These are phyloP conservation scores for Pythium diclinum DNA, from an alignment of 352 stramenopile genomes.

Conservation along the genomic window DNA sequence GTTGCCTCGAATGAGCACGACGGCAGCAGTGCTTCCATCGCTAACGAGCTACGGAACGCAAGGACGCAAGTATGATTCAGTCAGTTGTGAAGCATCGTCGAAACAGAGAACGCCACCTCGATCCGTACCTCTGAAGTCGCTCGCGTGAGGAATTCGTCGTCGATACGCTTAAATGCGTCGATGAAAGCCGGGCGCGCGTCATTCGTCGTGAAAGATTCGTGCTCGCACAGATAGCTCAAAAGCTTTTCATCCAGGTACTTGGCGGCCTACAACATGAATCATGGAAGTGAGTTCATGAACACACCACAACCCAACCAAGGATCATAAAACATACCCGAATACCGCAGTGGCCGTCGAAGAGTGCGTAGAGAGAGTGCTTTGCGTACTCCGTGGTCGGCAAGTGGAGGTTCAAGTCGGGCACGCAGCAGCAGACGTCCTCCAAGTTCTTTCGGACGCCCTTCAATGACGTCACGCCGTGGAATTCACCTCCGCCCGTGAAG, in stretches of 20 bases:
- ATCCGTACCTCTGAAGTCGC: slow-evolving; percentile 49
- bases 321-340: slow-evolving; percentile 45
- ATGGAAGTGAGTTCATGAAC: neutral
- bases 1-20: slow-evolving; percentile 82
- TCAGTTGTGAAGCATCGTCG: neutral
- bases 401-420: slow-evolving; percentile 64
- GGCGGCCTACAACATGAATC: slow-evolving; percentile 42
- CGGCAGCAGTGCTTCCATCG: slow-evolving; percentile 72
- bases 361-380: slow-evolving; percentile 70
- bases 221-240: slow-evolving; percentile 61
- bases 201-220: slow-evolving; percentile 56
- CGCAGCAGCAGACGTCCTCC: slow-evolving; percentile 82
- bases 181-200: slow-evolving; percentile 61
- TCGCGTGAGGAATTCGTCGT: slow-evolving; percentile 71
- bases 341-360: slow-evolving; percentile 85
- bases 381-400: slow-evolving; percentile 39
- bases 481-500: slow-evolving; percentile 63
- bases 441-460: slow-evolving; percentile 71
- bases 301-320: neutral
- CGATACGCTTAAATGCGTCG: slow-evolving; percentile 73
- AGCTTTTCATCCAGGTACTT: slow-evolving; percentile 73
- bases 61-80: neutral
- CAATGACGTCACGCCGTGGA: slow-evolving; percentile 77
- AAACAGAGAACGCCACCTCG: neutral
- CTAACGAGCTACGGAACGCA: slow-evolving; percentile 39